These are phyloP conservation scores for Lepiota venenata DNA, from an alignment of 768 basidiomycete genomes.

Conservation along the genomic window DNA sequence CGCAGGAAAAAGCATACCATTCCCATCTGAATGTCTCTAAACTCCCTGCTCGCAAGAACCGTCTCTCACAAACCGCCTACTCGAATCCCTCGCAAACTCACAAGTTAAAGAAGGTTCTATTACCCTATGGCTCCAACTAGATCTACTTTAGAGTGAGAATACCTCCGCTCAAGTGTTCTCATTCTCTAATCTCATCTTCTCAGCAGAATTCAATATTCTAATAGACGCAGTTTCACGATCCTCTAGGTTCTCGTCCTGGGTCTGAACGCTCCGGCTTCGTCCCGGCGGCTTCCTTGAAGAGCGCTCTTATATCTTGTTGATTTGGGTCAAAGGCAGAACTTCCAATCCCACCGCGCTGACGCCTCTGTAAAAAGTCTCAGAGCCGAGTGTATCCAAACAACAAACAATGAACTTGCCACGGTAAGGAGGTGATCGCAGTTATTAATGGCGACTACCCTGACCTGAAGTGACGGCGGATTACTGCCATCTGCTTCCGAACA, in stretches of 20 bases:
- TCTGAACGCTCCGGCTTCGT: not conserved
- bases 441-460: conserved; percentile 52
- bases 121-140: conserved; percentile 59
- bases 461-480: conserved; percentile 22
- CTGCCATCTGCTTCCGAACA: not conserved
- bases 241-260: not conserved
- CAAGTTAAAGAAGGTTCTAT: conserved; percentile 59
- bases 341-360: conserved; percentile 78
- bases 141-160: not conserved
- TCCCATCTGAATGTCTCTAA: conserved; percentile 72
- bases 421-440: conserved; percentile 49
- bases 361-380: conserved; percentile 24
- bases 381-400: not conserved
- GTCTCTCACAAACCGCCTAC: conserved; percentile 62
- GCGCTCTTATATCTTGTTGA: conserved; percentile 72
- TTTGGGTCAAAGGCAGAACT: conserved; percentile 67
- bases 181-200: not conserved
- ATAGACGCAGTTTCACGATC: not conserved
- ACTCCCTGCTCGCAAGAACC: conserved; percentile 60
- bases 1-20: conserved; percentile 67
- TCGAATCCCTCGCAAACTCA: conserved; percentile 62
- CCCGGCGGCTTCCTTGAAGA: conserved; percentile 46
- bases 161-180: not conserved
- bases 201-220: not conserved
- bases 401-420: conserved; percentile 42